A percentile compares a stretch with the other conserved stretches of the same genome.
These are phyloP conservation scores for Lanzia echinophila DNA, from an alignment of 2,329 filamentous ascomycete genomes.

Conservation along the genomic window DNA sequence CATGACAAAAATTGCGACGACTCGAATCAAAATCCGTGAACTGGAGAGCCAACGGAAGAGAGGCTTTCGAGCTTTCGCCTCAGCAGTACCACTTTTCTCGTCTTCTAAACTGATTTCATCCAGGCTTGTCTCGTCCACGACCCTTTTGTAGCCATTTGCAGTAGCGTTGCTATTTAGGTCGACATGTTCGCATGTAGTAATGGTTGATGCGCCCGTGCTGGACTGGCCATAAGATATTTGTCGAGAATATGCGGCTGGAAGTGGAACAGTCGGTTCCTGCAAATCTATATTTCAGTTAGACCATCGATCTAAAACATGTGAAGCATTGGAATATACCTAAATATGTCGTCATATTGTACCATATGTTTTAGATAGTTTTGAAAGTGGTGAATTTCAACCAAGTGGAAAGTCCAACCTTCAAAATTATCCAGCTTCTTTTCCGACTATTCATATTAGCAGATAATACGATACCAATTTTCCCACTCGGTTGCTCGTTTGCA, in stretches of 20 bases:
- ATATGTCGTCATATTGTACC: too few species aligned
- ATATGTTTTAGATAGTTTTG: too few species aligned
- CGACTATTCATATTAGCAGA: too few species aligned
- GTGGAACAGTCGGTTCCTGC: not conserved
- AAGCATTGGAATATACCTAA: too few species aligned
- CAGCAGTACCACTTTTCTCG: not conserved
- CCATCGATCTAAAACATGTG: too few species aligned
- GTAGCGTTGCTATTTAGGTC: not conserved
- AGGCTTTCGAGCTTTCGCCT: not conserved
- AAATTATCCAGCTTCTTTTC: too few species aligned
- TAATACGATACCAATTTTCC: too few species aligned
- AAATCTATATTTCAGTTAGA: too few species aligned
- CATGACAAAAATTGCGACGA: slow-evolving; percentile 16
- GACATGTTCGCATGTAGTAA: not conserved
- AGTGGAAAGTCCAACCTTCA: too few species aligned
- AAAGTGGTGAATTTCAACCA: too few species aligned
- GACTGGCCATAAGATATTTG: slow-evolving; percentile 12
- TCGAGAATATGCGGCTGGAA: slow-evolving; percentile 13
- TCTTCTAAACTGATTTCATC: not conserved
- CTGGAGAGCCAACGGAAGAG: not conserved
- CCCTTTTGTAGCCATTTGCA: not conserved
- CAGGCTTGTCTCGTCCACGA: not conserved
- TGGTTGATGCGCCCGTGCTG: not conserved
- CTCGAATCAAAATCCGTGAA: slow-evolving; percentile 12
- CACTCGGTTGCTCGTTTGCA: too few species aligned